These are phyloP conservation scores for Pythium sp. DNA, from an alignment of 352 stramenopile genomes.

Conservation along the genomic window DNA sequence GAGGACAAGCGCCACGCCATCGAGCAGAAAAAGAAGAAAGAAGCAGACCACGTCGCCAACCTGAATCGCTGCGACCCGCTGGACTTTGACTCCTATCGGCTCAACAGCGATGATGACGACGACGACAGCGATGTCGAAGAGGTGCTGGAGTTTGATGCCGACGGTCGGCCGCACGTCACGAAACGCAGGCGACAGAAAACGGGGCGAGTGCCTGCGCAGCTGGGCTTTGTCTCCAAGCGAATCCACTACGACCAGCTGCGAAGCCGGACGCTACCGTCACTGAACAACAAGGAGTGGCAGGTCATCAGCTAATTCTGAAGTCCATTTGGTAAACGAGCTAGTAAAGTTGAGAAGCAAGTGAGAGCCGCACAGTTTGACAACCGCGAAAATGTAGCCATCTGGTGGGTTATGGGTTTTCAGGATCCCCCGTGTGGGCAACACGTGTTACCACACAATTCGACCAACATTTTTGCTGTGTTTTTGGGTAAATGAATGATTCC, in stretches of 20 bases:
- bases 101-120: slow-evolving; percentile 59
- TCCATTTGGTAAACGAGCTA: too few relatives aligned
- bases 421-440: background rate
- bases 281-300: slow-evolving; percentile 62
- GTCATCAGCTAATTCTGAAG: slow-evolving; percentile 34
- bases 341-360: too few relatives aligned
- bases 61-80: slow-evolving; percentile 44
- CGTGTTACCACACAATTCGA: background rate
- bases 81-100: slow-evolving; percentile 40
- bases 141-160: slow-evolving; percentile 34
- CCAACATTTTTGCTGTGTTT: background rate
- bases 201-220: slow-evolving; percentile 32
- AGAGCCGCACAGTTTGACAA: background rate
- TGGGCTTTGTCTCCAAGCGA: slow-evolving; percentile 53
- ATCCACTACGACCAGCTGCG: slow-evolving; percentile 57
- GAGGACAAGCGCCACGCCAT: slow-evolving; percentile 18
- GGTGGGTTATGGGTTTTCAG: background rate
- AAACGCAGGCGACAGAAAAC: slow-evolving; percentile 25
- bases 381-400: slow-evolving; percentile 9
- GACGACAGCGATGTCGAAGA: slow-evolving; percentile 48
- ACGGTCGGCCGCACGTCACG: slow-evolving; percentile 39
- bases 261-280: slow-evolving; percentile 43
- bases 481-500: background rate
- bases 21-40: slow-evolving; percentile 26
- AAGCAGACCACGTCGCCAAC: slow-evolving; percentile 20